Conservation (phyloP, 177 flowering plant genomes). For the Vitis hybrid region DNA sequence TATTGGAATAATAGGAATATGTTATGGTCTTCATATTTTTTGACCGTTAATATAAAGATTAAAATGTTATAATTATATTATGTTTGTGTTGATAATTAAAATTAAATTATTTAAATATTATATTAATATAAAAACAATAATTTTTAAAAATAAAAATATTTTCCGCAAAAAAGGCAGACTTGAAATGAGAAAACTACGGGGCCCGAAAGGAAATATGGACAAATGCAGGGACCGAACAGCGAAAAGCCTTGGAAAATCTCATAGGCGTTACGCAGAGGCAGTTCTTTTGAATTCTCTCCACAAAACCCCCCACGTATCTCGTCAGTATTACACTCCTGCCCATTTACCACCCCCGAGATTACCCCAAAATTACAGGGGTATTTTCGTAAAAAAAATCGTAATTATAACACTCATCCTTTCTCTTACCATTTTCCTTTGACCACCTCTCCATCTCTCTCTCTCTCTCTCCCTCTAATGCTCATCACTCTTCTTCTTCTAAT, state of each 20-base stretch:
- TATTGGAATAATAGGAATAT: no score
- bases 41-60: no score
- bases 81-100: neutral
- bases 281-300: no score
- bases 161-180: neutral
- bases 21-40: no score
- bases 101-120: neutral
- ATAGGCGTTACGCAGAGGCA: no score
- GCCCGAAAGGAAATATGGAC: neutral
- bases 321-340: no score
- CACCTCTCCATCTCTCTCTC: neutral
- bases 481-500: neutral
- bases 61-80: no score
- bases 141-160: no score
- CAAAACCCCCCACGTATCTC: no score
- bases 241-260: neutral
- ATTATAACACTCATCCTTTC: neutral
- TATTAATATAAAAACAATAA: neutral
- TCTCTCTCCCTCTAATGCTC: slow-evolving; percentile 13
- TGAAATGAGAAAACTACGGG: no score
- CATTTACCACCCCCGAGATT: no score
- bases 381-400: slow-evolving; percentile 12
- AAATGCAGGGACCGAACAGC: neutral
- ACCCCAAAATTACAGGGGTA: neutral
- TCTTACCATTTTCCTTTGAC: neutral